These are phyloP conservation scores for Chrysoporthe cubensis DNA, from an alignment of 2,329 filamentous ascomycete genomes.

Conservation along the genomic window DNA sequence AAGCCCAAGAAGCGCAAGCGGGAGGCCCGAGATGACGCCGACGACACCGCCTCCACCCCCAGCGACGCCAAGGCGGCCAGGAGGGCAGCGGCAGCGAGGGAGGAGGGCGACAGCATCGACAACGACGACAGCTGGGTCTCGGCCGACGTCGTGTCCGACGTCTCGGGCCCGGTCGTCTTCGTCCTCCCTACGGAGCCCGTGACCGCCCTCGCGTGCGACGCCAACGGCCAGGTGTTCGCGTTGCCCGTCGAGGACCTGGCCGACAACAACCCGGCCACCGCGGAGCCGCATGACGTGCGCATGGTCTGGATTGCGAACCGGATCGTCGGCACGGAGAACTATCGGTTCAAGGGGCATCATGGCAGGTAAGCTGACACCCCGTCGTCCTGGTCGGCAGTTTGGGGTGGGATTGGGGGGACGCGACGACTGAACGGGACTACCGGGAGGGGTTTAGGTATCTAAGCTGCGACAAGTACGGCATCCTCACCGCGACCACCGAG, in stretches of 20 bases:
- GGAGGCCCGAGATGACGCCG: conserved; percentile 25
- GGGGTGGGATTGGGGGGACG: background rate
- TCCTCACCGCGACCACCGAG: conserved; percentile 75
- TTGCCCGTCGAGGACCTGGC: conserved; percentile 85
- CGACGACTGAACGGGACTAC: background rate
- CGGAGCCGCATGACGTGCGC: conserved; percentile 92
- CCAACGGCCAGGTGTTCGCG: conserved; percentile 83
- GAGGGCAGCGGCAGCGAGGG: conserved; percentile 38
- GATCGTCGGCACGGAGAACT: conserved; percentile 78
- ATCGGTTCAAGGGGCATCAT: conserved; percentile 88
- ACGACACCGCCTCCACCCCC: conserved; percentile 67
- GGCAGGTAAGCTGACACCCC: conserved; percentile 62
- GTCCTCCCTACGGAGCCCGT: conserved; percentile 77
- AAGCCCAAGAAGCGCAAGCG: conserved; percentile 65
- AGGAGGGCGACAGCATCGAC: conserved; percentile 45
- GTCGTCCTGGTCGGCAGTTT: background rate
- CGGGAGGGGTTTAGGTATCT: conserved; percentile 67
- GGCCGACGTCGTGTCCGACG: conserved; percentile 73
- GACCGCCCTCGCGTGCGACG: conserved; percentile 81
- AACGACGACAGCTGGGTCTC: conserved; percentile 91
- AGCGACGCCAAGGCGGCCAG: conserved; percentile 44
- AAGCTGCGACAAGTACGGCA: conserved; percentile 81
- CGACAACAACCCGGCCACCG: conserved; percentile 78
- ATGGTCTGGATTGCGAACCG: conserved; percentile 93
- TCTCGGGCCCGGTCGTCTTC: conserved; percentile 81